Conservation (phyloP, 345 rosid species). For the sweet orange (Citrus sinensis) region DNA sequence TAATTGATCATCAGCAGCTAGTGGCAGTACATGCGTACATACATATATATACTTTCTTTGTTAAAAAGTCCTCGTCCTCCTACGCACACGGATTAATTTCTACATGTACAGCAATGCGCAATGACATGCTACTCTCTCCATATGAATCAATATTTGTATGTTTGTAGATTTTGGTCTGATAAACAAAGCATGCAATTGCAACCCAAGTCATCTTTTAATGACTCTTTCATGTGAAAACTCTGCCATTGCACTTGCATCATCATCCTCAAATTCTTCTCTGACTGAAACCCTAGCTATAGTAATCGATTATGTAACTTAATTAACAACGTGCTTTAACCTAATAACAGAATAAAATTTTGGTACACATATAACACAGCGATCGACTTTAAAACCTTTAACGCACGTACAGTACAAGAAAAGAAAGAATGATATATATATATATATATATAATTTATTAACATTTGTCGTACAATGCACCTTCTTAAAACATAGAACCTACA, state of each 20-base stretch:
- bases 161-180: background rate
- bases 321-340: background rate
- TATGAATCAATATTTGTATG: conserved; percentile 13
- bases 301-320: background rate
- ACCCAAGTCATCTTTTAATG: background rate
- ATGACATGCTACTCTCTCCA: conserved; percentile 20
- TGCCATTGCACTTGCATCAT: background rate
- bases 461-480: conserved; percentile 25
- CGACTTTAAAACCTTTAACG: background rate
- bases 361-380: background rate
- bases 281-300: background rate
- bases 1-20: too few relatives aligned
- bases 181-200: background rate
- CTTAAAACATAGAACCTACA: conserved; percentile 29
- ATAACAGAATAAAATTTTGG: background rate
- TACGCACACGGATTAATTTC: too few relatives aligned
- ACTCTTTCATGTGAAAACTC: background rate
- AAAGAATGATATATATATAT: too few relatives aligned
- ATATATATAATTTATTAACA: too few relatives aligned
- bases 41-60: too few relatives aligned
- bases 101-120: background rate
- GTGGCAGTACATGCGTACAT: too few relatives aligned
- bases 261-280: background rate
- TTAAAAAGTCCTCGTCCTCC: too few relatives aligned
- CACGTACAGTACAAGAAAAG: too few relatives aligned